Percentiles rank a stretch among this genome's conserved stretches.
Conservation (phyloP, 306 rosid genomes). For the Prunus davidiana region DNA sequence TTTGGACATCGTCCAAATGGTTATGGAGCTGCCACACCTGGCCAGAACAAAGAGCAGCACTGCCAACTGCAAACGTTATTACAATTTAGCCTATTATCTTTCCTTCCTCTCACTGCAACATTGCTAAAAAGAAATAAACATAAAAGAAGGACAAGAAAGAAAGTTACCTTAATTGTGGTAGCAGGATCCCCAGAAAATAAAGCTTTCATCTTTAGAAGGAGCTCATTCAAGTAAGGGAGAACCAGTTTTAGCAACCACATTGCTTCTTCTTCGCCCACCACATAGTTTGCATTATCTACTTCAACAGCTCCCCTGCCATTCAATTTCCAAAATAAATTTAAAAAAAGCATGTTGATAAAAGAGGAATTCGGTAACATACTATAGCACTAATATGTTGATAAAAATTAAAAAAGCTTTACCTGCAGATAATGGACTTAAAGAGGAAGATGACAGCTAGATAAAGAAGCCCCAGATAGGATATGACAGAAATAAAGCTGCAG, state of each 20-base stretch:
- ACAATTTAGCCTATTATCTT: neutral
- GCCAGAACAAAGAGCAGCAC: slow-evolving; percentile 82
- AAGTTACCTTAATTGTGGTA: slow-evolving; percentile 77
- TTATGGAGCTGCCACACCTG: slow-evolving; percentile 79
- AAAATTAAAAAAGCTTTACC: slow-evolving; percentile 40
- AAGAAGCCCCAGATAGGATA: slow-evolving; percentile 69
- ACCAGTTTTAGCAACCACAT: slow-evolving; percentile 64
- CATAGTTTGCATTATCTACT: slow-evolving; percentile 43
- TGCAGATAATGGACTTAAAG: slow-evolving; percentile 63
- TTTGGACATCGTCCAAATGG: slow-evolving; percentile 80
- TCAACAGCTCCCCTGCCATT: slow-evolving; percentile 48
- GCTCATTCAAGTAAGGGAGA: slow-evolving; percentile 78
- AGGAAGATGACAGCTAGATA: slow-evolving; percentile 79
- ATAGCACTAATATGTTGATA: neutral
- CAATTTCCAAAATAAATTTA: slow-evolving; percentile 11
- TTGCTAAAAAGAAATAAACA: neutral
- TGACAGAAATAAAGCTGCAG: slow-evolving; percentile 72
- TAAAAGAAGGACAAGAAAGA: neutral
- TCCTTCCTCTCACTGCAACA: neutral
- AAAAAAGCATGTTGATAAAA: neutral
- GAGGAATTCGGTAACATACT: neutral
- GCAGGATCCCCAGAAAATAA: slow-evolving; percentile 88
- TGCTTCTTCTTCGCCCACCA: slow-evolving; percentile 79
- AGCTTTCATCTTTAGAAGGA: slow-evolving; percentile 63
- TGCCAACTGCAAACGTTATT: slow-evolving; percentile 60